These are phyloP conservation scores for Bolboschoenoplectus hybrid DNA, from an alignment of 202 grass and related monocot species.

Conservation along the genomic window DNA sequence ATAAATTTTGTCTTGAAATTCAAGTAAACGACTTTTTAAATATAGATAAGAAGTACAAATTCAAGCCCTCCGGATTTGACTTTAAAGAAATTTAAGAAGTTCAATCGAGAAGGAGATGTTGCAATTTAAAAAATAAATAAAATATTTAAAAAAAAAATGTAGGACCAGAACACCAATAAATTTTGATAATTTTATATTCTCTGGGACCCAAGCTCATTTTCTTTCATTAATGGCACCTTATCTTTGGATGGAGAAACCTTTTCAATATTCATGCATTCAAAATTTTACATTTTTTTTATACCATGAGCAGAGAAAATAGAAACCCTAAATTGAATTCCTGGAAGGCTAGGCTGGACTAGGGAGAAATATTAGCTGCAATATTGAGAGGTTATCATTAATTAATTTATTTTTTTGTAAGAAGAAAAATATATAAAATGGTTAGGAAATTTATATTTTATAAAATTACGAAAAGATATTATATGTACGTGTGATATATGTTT, in stretches of 20 bases:
- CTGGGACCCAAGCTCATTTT: not conserved
- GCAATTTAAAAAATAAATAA: not conserved
- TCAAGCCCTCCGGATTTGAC: not conserved
- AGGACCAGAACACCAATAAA: not conserved
- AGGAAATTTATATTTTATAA: not conserved
- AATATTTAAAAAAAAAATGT: not conserved
- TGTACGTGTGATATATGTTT: not conserved
- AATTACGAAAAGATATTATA: not conserved
- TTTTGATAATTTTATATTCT: not conserved
- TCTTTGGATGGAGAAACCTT: not conserved
- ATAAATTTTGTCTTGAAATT: not conserved
- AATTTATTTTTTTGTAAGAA: not conserved
- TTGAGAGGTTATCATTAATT: not conserved
- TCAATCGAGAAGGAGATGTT: not conserved
- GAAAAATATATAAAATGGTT: not conserved
- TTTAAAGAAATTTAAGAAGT: not conserved
- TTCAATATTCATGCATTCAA: no score
- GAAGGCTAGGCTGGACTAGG: no score
- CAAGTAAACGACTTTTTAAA: not conserved
- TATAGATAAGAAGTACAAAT: no score
- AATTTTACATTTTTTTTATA: no score
- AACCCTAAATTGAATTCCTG: no score
- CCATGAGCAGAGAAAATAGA: no score
- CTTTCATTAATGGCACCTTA: not conserved
- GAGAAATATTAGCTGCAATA: no score